A percentile compares a stretch with the other conserved stretches of the same genome.
These are phyloP conservation scores for Trametes sanguinea DNA, from an alignment of 768 basidiomycete species.

Conservation along the genomic window DNA sequence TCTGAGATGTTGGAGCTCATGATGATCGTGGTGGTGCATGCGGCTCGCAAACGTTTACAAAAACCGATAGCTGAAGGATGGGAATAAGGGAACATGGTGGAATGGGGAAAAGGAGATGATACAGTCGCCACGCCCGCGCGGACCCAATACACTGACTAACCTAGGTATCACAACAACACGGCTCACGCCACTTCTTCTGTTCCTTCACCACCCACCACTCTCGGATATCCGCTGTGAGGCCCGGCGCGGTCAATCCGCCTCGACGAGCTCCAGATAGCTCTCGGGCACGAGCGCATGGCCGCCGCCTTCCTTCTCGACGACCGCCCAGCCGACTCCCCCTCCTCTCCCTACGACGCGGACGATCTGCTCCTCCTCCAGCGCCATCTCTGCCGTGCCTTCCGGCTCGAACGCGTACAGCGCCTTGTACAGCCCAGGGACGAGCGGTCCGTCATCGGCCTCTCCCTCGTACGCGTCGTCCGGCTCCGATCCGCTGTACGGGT, in stretches of 20 bases:
- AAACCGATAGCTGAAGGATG: background rate
- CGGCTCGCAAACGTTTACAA: background rate
- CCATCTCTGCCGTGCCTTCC: constrained; percentile 84
- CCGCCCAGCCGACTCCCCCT: constrained; percentile 81
- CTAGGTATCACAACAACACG: constrained; percentile 6
- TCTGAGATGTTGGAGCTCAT: too few relatives aligned
- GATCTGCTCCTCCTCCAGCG: constrained; percentile 72
- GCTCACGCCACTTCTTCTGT: background rate
- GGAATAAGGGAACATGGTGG: background rate
- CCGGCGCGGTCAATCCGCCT: constrained; percentile 32
- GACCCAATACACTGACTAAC: constrained; percentile 13
- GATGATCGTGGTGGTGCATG: too few relatives aligned
- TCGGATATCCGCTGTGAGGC: background rate
- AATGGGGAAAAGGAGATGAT: constrained; percentile 2
- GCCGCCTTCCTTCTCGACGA: constrained; percentile 53
- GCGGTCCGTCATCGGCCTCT: constrained; percentile 37
- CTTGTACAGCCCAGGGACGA: constrained; percentile 72
- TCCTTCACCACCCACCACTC: background rate
- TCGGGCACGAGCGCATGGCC: constrained; percentile 77
- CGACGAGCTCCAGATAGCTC: constrained; percentile 67
- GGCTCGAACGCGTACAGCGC: constrained; percentile 80
- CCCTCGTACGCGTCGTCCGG: constrained; percentile 31
- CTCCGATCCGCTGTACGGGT: constrained; percentile 25
- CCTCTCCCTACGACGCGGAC: constrained; percentile 74
- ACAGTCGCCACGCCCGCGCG: constrained; percentile 22